phyloP scores from a whole-genome alignment of 2,329 filamentous ascomycete species.

The Plectosphaerella cucumerina region DNA sequence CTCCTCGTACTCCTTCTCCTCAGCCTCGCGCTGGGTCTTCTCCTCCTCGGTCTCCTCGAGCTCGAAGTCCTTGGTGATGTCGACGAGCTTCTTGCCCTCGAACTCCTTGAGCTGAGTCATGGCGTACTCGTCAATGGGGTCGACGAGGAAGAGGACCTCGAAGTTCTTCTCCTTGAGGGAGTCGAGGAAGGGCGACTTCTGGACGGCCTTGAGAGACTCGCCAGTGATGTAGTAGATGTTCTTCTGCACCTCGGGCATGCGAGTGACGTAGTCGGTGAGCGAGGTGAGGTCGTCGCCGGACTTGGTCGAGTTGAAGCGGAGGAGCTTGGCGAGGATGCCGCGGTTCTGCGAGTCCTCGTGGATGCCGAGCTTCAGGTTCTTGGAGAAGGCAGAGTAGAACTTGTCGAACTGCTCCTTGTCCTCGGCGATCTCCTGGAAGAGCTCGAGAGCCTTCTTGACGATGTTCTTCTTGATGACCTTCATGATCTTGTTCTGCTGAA shows the following conservation, averaged over 20 bases:
- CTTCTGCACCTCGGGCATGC: conserved; percentile 99
- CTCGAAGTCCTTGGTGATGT: conserved; percentile 99
- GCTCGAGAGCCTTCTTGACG: conserved; percentile 99
- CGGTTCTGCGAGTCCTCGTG: conserved; percentile 99
- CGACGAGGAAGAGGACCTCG: conserved; percentile 98
- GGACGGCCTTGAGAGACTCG: conserved; percentile 97
- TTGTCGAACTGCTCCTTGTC: conserved; percentile 99
- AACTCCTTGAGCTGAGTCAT: conserved; percentile 99
- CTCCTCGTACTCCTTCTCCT: conserved; percentile 97
- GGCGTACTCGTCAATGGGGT: conserved; percentile 99
- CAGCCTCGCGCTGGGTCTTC: conserved; percentile 90
- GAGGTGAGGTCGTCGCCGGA: conserved; percentile 94
- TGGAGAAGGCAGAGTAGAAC: conserved; percentile 99
- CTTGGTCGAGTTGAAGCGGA: conserved; percentile 99
- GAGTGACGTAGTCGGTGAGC: conserved; percentile 94
- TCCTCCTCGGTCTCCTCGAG: conserved; percentile 99
- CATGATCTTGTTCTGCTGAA: conserved; percentile 99
- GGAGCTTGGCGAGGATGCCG: conserved; percentile 86
- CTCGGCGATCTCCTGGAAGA: conserved; percentile 98
- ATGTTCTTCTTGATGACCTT: conserved; percentile 99
- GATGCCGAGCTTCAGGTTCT: conserved; percentile 99
- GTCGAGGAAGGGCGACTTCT: conserved; percentile 98
- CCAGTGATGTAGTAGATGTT: conserved; percentile 99
- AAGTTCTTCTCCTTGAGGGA: conserved; percentile 98
- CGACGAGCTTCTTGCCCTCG: conserved; percentile 99